These are phyloP conservation scores for Penicillium egyptiacum DNA, from an alignment of 495 filamentous ascomycete genomes.

Conservation along the genomic window DNA sequence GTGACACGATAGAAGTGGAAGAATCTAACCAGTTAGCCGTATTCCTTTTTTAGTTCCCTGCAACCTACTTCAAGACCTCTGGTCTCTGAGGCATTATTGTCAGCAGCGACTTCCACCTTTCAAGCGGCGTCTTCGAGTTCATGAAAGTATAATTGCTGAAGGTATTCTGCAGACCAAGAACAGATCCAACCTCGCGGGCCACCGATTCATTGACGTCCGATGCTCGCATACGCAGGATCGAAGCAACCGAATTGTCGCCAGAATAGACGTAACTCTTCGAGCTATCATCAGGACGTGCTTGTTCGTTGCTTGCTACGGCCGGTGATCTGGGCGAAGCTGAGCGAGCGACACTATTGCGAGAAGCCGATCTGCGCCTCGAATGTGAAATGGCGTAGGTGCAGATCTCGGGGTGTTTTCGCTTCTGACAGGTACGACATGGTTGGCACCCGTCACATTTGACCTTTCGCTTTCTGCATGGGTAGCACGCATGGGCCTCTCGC, in stretches of 20 bases:
- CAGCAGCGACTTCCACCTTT: slow-evolving; percentile 33
- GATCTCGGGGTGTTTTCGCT: slow-evolving; percentile 38
- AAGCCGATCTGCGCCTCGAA: not conserved
- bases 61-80: slow-evolving; percentile 37
- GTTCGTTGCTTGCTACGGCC: no score
- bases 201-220: slow-evolving; percentile 56
- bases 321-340: no score
- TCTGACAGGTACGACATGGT: slow-evolving; percentile 36
- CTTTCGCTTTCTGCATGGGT: slow-evolving; percentile 44
- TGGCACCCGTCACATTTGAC: slow-evolving; percentile 39
- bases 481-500: slow-evolving; percentile 38
- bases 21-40: slow-evolving; percentile 23
- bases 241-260: slow-evolving; percentile 41
- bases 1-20: slow-evolving; percentile 51
- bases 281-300: slow-evolving; percentile 18
- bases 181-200: slow-evolving; percentile 34
- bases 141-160: slow-evolving; percentile 67
- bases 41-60: no score
- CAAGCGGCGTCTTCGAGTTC: slow-evolving; percentile 30
- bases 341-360: no score
- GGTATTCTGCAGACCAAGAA: slow-evolving; percentile 74
- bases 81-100: slow-evolving; percentile 30
- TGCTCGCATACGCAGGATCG: slow-evolving; percentile 40
- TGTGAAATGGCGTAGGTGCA: slow-evolving; percentile 29
- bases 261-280: slow-evolving; percentile 44